Evolutionary conservation across 164 flowering plant genomes (phyloP).

Genomic region (Vitis labrusca): DNA sequence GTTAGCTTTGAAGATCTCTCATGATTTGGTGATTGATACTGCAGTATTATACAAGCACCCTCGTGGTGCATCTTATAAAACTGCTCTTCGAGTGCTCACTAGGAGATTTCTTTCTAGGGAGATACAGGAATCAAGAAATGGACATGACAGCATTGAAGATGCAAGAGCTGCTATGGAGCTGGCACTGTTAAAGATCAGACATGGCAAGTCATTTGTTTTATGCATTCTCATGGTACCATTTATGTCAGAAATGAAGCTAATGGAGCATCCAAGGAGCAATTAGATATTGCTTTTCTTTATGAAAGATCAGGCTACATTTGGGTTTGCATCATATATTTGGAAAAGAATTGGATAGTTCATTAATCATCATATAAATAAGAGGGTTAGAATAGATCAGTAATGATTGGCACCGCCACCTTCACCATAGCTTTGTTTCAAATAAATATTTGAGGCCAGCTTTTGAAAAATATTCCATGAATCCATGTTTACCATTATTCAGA

Average conservation of each 20-base stretch:
- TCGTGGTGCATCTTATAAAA: slow-evolving; percentile 70
- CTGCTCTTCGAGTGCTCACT: slow-evolving; percentile 80
- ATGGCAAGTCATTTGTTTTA: slow-evolving; percentile 52
- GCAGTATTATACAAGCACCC: slow-evolving; percentile 83
- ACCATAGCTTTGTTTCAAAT: too few species aligned
- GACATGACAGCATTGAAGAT: slow-evolving; percentile 98
- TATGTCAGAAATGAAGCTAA: not conserved
- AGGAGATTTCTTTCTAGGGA: slow-evolving; percentile 73
- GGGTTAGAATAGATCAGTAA: too few species aligned
- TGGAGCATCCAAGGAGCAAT: not conserved
- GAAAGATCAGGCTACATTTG: not conserved
- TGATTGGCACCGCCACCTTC: too few species aligned
- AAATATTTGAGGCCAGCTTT: too few species aligned
- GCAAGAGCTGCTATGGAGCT: slow-evolving; percentile 94
- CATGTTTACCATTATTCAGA: too few species aligned
- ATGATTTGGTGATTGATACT: slow-evolving; percentile 83
- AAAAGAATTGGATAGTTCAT: too few species aligned
- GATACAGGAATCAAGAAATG: slow-evolving; percentile 79
- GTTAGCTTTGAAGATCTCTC: slow-evolving; percentile 77
- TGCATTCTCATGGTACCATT: not conserved
- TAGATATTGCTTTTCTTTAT: not conserved
- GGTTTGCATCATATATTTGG: not conserved
- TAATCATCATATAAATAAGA: too few species aligned
- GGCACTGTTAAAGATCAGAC: slow-evolving; percentile 72
- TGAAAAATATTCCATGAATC: too few species aligned